A percentile compares a stretch with the other conserved stretches of the same genome.
These are phyloP conservation scores for Russula olivacea DNA, from an alignment of 768 basidiomycete genomes.

Conservation along the genomic window DNA sequence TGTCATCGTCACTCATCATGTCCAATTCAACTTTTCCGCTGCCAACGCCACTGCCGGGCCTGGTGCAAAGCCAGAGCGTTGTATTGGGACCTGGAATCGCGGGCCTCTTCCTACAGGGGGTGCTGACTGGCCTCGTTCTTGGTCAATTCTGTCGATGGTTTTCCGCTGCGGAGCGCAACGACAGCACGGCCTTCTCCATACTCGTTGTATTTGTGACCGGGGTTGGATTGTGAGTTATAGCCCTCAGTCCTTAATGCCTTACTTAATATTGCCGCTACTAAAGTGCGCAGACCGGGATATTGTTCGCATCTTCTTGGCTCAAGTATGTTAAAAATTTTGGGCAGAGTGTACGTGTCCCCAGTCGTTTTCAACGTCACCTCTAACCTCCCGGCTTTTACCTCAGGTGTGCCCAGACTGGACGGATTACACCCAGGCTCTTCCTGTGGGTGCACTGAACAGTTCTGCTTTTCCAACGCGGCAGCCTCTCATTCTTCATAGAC, in stretches of 20 bases:
- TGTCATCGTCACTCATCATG: neutral
- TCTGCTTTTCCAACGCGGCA: neutral
- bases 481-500: constrained; percentile 2
- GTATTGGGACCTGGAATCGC: constrained; percentile 4
- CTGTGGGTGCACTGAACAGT: neutral
- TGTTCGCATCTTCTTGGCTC: neutral
- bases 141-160: constrained; percentile 15
- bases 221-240: constrained; percentile 9
- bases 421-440: neutral
- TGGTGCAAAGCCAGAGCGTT: neutral
- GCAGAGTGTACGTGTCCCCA: neutral
- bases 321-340: constrained; percentile 4
- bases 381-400: neutral
- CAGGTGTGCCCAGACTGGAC: neutral
- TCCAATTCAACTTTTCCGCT: neutral
- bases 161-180: neutral
- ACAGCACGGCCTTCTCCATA: neutral
- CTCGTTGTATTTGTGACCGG: constrained; percentile 4
- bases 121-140: constrained; percentile 8
- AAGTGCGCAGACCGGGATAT: constrained; percentile 10
- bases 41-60: too few relatives aligned
- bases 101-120: constrained; percentile 5
- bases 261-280: neutral
- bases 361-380: neutral
- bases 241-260: neutral